A percentile compares a stretch with the other conserved stretches of the same genome.
Conservation (phyloP, 1,139 yeast genomes). For the Protomyces macrosporus region DNA sequence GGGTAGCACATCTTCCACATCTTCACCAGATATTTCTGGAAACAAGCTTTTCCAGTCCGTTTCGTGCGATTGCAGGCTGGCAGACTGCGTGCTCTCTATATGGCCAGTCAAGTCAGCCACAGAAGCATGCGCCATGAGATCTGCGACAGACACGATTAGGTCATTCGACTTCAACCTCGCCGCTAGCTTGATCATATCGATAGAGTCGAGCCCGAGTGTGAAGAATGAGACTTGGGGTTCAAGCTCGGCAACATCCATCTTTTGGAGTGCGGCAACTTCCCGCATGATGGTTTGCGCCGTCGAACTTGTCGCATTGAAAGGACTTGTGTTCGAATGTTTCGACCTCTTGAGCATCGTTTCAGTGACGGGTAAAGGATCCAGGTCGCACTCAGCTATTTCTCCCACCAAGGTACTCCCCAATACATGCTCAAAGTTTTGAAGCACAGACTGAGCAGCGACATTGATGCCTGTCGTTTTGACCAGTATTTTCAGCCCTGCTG, state of each 20-base stretch:
- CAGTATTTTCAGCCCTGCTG: background rate
- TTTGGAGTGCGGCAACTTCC: constrained; percentile 22
- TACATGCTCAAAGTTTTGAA: background rate
- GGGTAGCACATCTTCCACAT: constrained; percentile 25
- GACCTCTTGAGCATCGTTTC: background rate
- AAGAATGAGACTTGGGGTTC: constrained; percentile 27
- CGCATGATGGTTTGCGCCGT: background rate
- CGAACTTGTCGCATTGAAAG: background rate
- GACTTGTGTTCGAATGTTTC: background rate
- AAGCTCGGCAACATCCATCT: constrained; percentile 1
- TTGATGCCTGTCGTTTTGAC: background rate
- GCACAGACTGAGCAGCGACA: background rate
- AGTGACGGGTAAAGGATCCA: background rate
- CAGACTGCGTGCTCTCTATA: background rate
- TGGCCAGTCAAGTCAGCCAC: constrained; percentile 13
- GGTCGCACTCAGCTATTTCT: background rate
- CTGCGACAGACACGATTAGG: constrained; percentile 26
- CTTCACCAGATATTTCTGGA: background rate
- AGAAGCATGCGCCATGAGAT: constrained; percentile 29
- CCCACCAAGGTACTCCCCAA: background rate
- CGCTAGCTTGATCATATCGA: constrained; percentile 32
- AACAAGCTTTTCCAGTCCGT: background rate
- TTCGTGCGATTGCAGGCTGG: background rate
- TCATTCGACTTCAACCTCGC: constrained; percentile 21
- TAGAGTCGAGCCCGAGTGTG: constrained; percentile 33